These are phyloP conservation scores for Medicago ruthenica DNA, from an alignment of 306 rosid species.

Conservation along the genomic window DNA sequence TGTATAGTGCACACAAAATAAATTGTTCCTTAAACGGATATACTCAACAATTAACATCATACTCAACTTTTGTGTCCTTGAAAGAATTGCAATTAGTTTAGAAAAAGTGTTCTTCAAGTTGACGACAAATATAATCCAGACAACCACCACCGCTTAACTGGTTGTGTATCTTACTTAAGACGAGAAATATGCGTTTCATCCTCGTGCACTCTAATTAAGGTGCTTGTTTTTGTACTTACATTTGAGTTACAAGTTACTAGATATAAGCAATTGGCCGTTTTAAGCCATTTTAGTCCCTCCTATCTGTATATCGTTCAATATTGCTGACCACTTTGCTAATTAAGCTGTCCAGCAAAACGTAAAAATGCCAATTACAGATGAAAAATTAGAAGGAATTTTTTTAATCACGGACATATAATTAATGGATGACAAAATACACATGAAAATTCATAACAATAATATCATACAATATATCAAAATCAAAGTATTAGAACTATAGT, in stretches of 20 bases:
- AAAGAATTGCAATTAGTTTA: not conserved
- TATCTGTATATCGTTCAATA: no score
- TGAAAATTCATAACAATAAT: no score
- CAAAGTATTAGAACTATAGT: no score
- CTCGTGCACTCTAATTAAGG: not conserved
- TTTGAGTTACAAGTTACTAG: not conserved
- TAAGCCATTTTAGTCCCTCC: not conserved
- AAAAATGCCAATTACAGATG: no score
- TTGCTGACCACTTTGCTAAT: no score
- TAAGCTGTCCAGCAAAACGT: no score
- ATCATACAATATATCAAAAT: no score
- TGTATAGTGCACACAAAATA: not conserved
- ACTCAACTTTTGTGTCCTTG: not conserved
- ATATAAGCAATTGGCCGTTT: not conserved
- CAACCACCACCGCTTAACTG: conserved; percentile 20
- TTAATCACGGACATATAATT: no score
- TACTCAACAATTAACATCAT: not conserved
- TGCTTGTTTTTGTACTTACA: not conserved
- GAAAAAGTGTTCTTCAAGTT: conserved; percentile 6
- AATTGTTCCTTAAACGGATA: not conserved
- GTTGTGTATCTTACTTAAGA: conserved; percentile 8
- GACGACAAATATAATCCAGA: not conserved
- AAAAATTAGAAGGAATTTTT: no score
- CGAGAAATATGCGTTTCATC: not conserved
- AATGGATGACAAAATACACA: no score